phyloP scores from a whole-genome alignment of 1,284 basidiomycete genomes.

The Puccinia coronata region DNA sequence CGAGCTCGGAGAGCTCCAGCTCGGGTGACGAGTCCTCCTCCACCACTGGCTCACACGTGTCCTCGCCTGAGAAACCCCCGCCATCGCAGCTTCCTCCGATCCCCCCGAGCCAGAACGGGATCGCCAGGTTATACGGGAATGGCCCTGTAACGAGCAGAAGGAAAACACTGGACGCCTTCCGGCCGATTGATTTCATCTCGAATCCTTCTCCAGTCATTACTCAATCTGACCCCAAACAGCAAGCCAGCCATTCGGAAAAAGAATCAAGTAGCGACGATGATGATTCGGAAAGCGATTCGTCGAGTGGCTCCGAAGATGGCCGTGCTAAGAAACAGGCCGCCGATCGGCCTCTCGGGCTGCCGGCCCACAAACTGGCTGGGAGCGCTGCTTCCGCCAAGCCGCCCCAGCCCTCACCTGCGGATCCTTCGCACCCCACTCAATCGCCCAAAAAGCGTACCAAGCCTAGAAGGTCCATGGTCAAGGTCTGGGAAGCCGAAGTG shows the following conservation, averaged over 20 bases:
- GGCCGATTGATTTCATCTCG: slow-evolving; percentile 12
- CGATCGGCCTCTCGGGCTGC: background rate
- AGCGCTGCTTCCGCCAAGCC: background rate
- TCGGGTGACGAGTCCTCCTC: background rate
- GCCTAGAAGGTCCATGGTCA: background rate
- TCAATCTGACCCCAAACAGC: background rate
- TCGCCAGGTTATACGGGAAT: background rate
- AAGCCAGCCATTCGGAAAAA: background rate
- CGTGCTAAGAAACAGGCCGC: background rate
- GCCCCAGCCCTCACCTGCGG: background rate
- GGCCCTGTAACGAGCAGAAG: background rate
- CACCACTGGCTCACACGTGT: background rate
- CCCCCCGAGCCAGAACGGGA: background rate
- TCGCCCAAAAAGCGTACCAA: background rate
- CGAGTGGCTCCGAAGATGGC: background rate
- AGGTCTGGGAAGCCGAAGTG: background rate
- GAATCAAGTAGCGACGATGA: slow-evolving; percentile 7
- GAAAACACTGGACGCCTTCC: slow-evolving; percentile 18
- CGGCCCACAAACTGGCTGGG: slow-evolving; percentile 23
- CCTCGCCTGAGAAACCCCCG: background rate
- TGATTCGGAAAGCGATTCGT: background rate
- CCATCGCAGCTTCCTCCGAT: background rate
- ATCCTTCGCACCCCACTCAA: background rate
- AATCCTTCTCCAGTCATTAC: background rate
- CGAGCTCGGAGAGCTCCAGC: slow-evolving; percentile 2